Percentiles rank a stretch among this genome's conserved stretches.
Evolutionary conservation across 2,329 filamentous ascomycete species (phyloP).

Genomic region (Emydomyces testavorans): DNA sequence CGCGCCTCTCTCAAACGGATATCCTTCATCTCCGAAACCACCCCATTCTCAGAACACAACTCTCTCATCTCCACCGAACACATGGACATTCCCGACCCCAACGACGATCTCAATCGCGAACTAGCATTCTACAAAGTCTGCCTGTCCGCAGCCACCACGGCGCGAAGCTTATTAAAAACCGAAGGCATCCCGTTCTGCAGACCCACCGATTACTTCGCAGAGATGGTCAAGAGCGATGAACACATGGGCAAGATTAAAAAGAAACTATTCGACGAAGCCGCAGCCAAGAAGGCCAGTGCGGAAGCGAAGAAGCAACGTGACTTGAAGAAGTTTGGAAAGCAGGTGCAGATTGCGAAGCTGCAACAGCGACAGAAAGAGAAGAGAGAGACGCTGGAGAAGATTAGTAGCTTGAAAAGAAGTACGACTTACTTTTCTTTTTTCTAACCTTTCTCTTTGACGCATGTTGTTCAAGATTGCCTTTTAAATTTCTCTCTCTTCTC

Average conservation of each 20-base stretch:
- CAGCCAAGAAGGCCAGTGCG: constrained; percentile 78
- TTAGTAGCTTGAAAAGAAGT: constrained; percentile 92
- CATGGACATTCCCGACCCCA: constrained; percentile 66
- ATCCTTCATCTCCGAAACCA: constrained; percentile 44
- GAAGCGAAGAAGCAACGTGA: constrained; percentile 88
- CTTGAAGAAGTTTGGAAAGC: constrained; percentile 98
- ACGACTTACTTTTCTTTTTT: constrained; percentile 32
- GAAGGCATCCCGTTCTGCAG: constrained; percentile 79
- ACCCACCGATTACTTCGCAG: constrained; percentile 90
- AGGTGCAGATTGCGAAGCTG: constrained; percentile 89
- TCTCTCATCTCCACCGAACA: constrained; percentile 56
- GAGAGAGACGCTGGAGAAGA: constrained; percentile 88
- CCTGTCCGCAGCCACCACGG: constrained; percentile 63
- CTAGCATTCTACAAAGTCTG: constrained; percentile 87
- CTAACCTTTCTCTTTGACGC: background rate
- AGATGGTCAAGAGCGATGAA: constrained; percentile 97
- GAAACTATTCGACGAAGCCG: constrained; percentile 84
- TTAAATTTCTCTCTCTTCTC: too few species aligned
- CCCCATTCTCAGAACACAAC: constrained; percentile 76
- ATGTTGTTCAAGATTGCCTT: too few species aligned
- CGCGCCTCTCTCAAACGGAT: constrained; percentile 62
- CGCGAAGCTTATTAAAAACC: constrained; percentile 60
- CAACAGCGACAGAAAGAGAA: constrained; percentile 91
- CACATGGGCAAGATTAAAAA: constrained; percentile 96
- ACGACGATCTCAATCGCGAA: constrained; percentile 87